These are phyloP conservation scores for Thermoascus crustaceus DNA, from an alignment of 2,329 filamentous ascomycete species.

Conservation along the genomic window DNA sequence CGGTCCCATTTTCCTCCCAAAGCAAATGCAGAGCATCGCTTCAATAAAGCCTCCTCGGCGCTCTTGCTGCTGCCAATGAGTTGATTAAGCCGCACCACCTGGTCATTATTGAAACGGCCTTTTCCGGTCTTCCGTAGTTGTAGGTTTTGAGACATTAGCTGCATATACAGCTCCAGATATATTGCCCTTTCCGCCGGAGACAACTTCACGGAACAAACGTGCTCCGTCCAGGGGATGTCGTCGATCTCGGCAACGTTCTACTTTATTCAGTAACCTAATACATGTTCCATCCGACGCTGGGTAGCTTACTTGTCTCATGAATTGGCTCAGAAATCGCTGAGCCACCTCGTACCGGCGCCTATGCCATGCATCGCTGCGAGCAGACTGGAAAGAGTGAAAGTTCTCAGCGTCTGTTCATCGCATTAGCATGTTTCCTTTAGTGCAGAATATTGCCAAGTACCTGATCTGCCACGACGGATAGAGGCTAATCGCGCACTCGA, in stretches of 20 bases:
- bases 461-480: constrained; percentile 36
- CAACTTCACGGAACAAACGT: constrained; percentile 37
- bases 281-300: too few relatives aligned
- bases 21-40: constrained; percentile 34
- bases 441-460: constrained; percentile 18
- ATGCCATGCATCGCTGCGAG: constrained; percentile 46
- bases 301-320: constrained; percentile 37
- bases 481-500: constrained; percentile 13
- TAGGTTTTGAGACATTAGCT: constrained; percentile 46
- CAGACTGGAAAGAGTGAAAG: constrained; percentile 46
- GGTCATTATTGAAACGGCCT: constrained; percentile 19
- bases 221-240: constrained; percentile 39
- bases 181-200: constrained; percentile 42
- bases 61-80: constrained; percentile 39
- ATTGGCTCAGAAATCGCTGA: constrained; percentile 48
- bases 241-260: constrained; percentile 37
- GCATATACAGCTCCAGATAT: constrained; percentile 49
- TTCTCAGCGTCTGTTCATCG: constrained; percentile 40
- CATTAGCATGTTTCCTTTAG: constrained; percentile 9
- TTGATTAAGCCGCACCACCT: constrained; percentile 35
- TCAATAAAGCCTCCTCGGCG: constrained; percentile 48
- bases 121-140: constrained; percentile 21
- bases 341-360: constrained; percentile 43
- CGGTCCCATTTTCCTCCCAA: constrained; percentile 20
- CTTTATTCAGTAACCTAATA: constrained; percentile 4